Percentiles rank a stretch among this genome's conserved stretches.
These are phyloP conservation scores for Intubia oerlemansii DNA, from an alignment of 2,329 filamentous ascomycete species.

Conservation along the genomic window DNA sequence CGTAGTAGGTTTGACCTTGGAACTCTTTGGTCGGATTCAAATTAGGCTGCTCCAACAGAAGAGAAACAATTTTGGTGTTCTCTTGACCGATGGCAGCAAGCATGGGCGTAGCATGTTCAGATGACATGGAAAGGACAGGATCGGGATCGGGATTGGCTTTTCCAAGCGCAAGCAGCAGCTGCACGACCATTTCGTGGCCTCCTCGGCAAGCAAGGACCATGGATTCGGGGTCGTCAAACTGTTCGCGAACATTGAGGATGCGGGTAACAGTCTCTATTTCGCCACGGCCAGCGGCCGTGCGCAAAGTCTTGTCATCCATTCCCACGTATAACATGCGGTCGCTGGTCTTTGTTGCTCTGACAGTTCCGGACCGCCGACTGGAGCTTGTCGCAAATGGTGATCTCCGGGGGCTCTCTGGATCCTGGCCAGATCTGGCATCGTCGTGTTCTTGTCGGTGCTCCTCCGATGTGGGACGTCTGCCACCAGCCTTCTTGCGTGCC, in stretches of 20 bases:
- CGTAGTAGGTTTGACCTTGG: conserved; percentile 63
- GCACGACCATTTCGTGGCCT: conserved; percentile 73
- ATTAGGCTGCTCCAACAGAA: conserved; percentile 51
- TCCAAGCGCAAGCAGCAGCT: conserved; percentile 51
- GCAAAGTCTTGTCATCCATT: conserved; percentile 37
- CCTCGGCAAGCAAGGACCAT: conserved; percentile 82
- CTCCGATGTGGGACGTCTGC: conserved; percentile 33
- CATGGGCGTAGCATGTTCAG: conserved; percentile 76
- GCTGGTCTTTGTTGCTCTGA: conserved; percentile 40
- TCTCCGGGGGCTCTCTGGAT: conserved; percentile 34
- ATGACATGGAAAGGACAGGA: conserved; percentile 33
- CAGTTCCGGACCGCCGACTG: conserved; percentile 25
- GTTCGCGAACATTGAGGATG: conserved; percentile 38
- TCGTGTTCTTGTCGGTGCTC: conserved; percentile 32
- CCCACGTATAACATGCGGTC: conserved; percentile 43
- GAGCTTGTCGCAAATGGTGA: conserved; percentile 35
- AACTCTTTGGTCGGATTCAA: conserved; percentile 70
- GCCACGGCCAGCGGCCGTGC: conserved; percentile 36
- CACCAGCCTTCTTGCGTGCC: conserved; percentile 32
- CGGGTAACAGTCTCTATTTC: conserved; percentile 40
- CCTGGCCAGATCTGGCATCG: conserved; percentile 26
- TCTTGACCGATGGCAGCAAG: conserved; percentile 79
- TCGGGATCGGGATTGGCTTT: conserved; percentile 46
- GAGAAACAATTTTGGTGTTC: conserved; percentile 64
- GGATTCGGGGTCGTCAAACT: conserved; percentile 56